Evolutionary conservation across 2,329 filamentous ascomycete species (phyloP), one percentile per base, ranked within the genome.

Genomic region (Onygenales sp.): DNA sequence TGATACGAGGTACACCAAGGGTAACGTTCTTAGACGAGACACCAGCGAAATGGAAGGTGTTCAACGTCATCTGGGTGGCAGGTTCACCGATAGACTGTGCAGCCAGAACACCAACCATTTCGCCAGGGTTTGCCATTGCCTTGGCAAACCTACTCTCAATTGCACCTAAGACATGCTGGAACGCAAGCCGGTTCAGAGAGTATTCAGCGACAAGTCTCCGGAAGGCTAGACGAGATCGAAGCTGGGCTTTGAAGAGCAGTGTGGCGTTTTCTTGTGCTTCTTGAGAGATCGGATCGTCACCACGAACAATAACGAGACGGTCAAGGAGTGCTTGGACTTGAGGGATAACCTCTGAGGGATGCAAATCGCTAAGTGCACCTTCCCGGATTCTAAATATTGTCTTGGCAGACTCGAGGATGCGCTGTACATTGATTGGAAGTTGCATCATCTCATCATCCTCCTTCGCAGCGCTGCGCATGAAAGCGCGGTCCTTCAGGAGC

Each of bases 1-100:
- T 98, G 49, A 98, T 82, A 84, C 93, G 92, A 43, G 93, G 93
- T 43, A 98, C 93, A 89, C 93, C 93, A 48, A 98, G 85, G 0
- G 93, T 98, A 52, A 98, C 92, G 79, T 98, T 98, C 85, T 98
- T 98, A 27, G 92, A 95, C 39, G 94, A 95, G 56, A 98, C 90
- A 95, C 93, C 93, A 71, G 93, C 91, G 71, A 98, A 98, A 79
- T 98, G 93, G 86, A 98, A 98, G 27, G 93, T 98, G 76, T 98
- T 98, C 56, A 98, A 76, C 1, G 93, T 98, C 93, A 98, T 98
- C 77, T 98, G 93, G 1, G 93, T 98, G 21, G 93, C 94, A 42
- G 93, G 93, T 72, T 98, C 93, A 75, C 93, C 93, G 67, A 98
- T 98, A 34, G 93, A 98, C 74, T 98, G 93, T 6, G 94, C 93